Evolutionary conservation across 257 asterid genomes (phyloP).

Genomic region (Nicotiana benthamiana): DNA sequence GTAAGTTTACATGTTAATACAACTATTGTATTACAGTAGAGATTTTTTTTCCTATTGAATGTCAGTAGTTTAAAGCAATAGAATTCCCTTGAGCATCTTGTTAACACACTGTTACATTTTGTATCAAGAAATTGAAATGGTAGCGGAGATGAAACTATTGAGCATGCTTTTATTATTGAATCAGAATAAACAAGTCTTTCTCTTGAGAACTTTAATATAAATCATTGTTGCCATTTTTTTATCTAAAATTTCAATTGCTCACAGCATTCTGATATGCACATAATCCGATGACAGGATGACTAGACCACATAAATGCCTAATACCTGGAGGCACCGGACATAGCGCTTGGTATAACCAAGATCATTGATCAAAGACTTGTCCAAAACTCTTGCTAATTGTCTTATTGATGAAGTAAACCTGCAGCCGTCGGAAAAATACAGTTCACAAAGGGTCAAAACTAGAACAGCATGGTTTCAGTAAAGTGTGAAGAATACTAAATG

Average conservation of each 20-base stretch:
- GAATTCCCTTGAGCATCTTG: background rate
- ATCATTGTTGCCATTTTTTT: background rate
- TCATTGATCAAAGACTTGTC: slow-evolving; percentile 10
- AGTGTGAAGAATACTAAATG: background rate
- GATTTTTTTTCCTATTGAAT: background rate
- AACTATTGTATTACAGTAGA: no score
- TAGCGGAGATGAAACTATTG: background rate
- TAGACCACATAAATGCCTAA: background rate
- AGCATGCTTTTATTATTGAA: background rate
- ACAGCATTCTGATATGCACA: background rate
- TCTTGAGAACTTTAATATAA: background rate
- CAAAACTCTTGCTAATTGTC: slow-evolving; percentile 14
- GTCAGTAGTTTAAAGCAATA: background rate
- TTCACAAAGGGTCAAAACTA: background rate
- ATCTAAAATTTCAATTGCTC: background rate
- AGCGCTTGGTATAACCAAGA: slow-evolving; percentile 19
- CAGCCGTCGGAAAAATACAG: background rate
- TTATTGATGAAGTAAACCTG: slow-evolving; percentile 18
- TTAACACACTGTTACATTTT: background rate
- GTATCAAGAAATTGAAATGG: background rate
- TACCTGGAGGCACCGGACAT: slow-evolving; percentile 29
- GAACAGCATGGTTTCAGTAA: background rate
- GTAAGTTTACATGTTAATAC: no score
- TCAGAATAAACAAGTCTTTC: background rate
- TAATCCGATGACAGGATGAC: background rate